phyloP scores from a whole-genome alignment of 257 asterid species.

The Rubia yunnanensis region DNA sequence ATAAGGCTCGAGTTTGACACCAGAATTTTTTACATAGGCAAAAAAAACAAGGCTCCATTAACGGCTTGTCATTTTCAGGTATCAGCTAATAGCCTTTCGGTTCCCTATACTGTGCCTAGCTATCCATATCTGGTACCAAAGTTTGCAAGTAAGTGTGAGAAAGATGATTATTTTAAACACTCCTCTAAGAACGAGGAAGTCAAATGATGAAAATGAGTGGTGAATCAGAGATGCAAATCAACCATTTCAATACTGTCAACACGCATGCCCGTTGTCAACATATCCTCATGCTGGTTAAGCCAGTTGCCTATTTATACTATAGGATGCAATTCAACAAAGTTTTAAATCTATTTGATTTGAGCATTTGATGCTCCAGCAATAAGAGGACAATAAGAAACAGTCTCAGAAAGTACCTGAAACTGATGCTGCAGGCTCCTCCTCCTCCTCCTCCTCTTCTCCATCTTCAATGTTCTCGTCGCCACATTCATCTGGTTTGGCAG shows the following conservation, averaged over 20 bases:
- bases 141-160: background rate
- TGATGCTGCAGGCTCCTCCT: constrained; percentile 46
- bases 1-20: constrained; percentile 1
- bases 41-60: background rate
- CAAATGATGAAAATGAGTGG: background rate
- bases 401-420: constrained; percentile 50
- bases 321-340: background rate
- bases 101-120: background rate
- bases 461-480: constrained; percentile 38
- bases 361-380: background rate
- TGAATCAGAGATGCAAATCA: background rate
- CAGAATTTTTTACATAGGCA: background rate
- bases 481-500: constrained; percentile 25
- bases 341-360: background rate
- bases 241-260: background rate
- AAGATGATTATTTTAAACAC: background rate
- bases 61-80: background rate
- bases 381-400: background rate
- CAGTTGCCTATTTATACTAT: background rate
- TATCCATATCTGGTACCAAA: background rate
- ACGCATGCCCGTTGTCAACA: too few species aligned
- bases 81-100: background rate
- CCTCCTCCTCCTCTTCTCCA: constrained; percentile 35
- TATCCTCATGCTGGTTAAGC: background rate
- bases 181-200: background rate